phyloP scores from a whole-genome alignment of 768 basidiomycete genomes.

The Cantharellus cinnabarinus region DNA sequence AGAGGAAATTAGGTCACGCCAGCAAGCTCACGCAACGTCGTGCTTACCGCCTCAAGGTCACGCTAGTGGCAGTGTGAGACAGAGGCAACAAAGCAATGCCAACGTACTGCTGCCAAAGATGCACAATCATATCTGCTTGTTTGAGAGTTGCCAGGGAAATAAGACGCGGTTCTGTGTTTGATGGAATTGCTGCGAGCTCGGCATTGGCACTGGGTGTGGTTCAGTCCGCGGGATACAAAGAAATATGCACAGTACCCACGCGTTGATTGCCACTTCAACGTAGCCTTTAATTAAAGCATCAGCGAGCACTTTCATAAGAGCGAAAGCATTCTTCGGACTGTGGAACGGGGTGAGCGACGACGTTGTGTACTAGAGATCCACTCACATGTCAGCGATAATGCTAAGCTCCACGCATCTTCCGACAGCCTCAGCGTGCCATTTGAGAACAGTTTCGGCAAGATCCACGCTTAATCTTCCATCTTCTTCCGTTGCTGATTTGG shows the following conservation, averaged over 20 bases:
- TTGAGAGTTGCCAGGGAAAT: constrained; percentile 43
- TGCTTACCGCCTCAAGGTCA: constrained; percentile 46
- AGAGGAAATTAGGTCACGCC: too few relatives aligned
- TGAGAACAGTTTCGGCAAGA: constrained; percentile 74
- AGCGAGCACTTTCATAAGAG: constrained; percentile 62
- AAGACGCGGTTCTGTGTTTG: constrained; percentile 63
- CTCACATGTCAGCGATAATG: constrained; percentile 64
- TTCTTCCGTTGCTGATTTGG: constrained; percentile 26
- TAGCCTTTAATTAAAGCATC: constrained; percentile 71
- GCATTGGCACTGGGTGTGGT: constrained; percentile 34
- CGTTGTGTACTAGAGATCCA: constrained; percentile 7
- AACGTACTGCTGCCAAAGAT: constrained; percentile 94
- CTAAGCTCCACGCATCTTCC: constrained; percentile 87
- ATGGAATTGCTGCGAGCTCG: constrained; percentile 51
- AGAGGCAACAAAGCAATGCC: constrained; percentile 79
- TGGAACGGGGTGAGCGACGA: neutral
- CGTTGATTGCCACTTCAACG: constrained; percentile 79
- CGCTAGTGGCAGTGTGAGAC: constrained; percentile 42
- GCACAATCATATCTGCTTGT: constrained; percentile 68
- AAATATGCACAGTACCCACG: constrained; percentile 34
- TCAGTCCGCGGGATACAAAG: neutral
- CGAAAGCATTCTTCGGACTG: constrained; percentile 78
- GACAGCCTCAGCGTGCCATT: constrained; percentile 95
- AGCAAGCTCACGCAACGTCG: too few relatives aligned
- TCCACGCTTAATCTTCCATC: constrained; percentile 65